Evolutionary conservation across 2,329 filamentous ascomycete species (phyloP), one percentile per base, ranked within the genome.

Genomic region (Chalaropsis ovoidea): DNA sequence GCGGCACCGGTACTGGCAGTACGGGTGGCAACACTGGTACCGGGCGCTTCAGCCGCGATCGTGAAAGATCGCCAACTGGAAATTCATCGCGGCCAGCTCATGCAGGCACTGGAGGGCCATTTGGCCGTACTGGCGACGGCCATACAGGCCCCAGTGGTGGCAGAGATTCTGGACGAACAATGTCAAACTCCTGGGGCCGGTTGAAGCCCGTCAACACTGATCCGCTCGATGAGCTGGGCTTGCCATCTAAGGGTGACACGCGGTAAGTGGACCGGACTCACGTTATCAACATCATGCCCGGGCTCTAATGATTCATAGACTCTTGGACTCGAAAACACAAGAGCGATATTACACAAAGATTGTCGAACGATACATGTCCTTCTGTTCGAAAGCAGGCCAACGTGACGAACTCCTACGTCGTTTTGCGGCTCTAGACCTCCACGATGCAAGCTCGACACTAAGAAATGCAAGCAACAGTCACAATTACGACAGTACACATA

Each of bases 181-280:
- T 73, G 10, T 82, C 84, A 61, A 80, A 81, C 62, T 80, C 83
- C 70, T 89, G 87, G 85, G 83, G 82, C 67, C 81, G 88, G 69
- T 78, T 95, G 69, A 91, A 88, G 74, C 87, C 89, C 13, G 81
- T 86, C 68, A 83, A 87, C 56, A 78, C 85, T 66, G 91, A 96
- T 74, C 84, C 89, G 15, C 79, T 97, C 35, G 89, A 95, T 70
- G 82, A 80, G 68, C 88, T 95, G 70, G 92, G 93, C 1, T 81
- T 96, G 69, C 90, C 90, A 3, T 96, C 91, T 1, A 96, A 96
- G 73, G 93, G 93, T 63, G 93, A 97, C 75, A 88, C 81, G 61
- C 87, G 88, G 91, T 93, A 79, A 47, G 72, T 67, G 31, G 5
- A 17, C 13, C 35, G 17, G 17, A 41, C 42, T 60, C 0, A 42